A percentile compares a stretch with the other conserved stretches of the same genome.
phyloP scores from a whole-genome alignment of 257 asterid species.

The Ilex aquifolium region DNA sequence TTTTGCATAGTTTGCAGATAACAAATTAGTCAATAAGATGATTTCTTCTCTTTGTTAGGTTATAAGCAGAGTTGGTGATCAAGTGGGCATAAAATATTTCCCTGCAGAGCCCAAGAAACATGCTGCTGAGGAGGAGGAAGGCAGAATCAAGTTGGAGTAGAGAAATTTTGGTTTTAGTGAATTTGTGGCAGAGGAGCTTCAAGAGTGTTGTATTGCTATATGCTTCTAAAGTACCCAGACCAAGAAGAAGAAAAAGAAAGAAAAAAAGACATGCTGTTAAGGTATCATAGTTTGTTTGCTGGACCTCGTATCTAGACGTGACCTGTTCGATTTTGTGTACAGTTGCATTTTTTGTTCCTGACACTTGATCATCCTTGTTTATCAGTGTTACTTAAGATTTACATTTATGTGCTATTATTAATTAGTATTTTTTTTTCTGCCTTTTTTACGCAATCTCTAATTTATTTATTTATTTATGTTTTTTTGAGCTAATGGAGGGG shows the following conservation, averaged over 20 bases:
- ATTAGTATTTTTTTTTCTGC: too few species aligned
- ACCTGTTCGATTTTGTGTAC: neutral
- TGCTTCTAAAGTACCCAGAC: neutral
- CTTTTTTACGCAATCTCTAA: too few species aligned
- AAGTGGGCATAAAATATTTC: slow-evolving; percentile 79
- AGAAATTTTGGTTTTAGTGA: neutral
- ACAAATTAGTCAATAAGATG: too few species aligned
- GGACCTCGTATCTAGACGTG: neutral
- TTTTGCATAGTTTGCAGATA: too few species aligned
- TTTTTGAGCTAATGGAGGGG: too few species aligned
- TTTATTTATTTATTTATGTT: too few species aligned
- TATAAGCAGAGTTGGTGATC: slow-evolving; percentile 70
- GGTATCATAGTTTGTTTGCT: neutral
- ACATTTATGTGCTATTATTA: too few species aligned
- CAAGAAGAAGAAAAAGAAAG: neutral
- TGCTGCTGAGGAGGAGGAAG: slow-evolving; percentile 46
- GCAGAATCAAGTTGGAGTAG: slow-evolving; percentile 58
- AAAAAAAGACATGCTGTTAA: slow-evolving; percentile 3
- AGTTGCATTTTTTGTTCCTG: neutral
- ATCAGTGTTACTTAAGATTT: too few species aligned
- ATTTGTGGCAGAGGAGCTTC: too few species aligned
- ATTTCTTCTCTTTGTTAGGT: slow-evolving; percentile 32
- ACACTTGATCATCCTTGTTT: too few species aligned
- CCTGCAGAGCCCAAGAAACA: slow-evolving; percentile 79
- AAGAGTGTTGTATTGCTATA: too few species aligned